Percentiles rank a stretch among this genome's conserved stretches.
phyloP scores from a whole-genome alignment of 495 filamentous ascomycete genomes.

The Letharia columbiana region DNA sequence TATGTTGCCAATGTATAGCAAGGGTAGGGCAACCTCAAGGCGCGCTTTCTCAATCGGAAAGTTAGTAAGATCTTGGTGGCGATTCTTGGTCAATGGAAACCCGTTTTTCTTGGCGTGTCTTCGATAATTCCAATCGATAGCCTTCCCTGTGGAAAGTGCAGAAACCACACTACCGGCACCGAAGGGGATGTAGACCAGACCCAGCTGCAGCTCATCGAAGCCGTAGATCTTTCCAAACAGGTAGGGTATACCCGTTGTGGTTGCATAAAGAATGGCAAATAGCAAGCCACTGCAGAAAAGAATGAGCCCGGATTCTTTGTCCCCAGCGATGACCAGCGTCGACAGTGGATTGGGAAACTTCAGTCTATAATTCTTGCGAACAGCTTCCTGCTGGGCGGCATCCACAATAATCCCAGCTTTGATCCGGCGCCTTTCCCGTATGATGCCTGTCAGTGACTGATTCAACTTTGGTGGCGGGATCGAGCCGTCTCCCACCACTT shows the following conservation, averaged over 20 bases:
- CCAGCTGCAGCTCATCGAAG: constrained; percentile 42
- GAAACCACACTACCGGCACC: constrained; percentile 33
- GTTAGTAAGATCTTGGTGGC: constrained; percentile 27
- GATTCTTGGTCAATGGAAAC: constrained; percentile 17
- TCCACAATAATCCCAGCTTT: constrained; percentile 26
- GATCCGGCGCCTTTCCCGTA: constrained; percentile 28
- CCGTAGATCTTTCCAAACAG: constrained; percentile 50
- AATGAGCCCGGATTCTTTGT: constrained; percentile 56
- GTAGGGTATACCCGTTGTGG: constrained; percentile 42
- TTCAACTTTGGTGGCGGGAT: constrained; percentile 32
- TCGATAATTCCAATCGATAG: constrained; percentile 23
- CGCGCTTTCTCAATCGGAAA: constrained; percentile 46
- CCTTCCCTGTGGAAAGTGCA: constrained; percentile 21
- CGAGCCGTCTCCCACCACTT: constrained; percentile 64
- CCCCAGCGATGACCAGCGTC: constrained; percentile 53
- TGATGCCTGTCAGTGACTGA: constrained; percentile 30
- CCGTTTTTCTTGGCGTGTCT: constrained; percentile 18
- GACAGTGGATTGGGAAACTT: constrained; percentile 62
- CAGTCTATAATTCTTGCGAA: constrained; percentile 43
- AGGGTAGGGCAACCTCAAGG: constrained; percentile 35
- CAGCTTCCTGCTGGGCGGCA: constrained; percentile 13
- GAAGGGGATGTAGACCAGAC: constrained; percentile 46
- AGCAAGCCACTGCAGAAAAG: constrained; percentile 49
- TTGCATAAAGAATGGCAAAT: constrained; percentile 48
- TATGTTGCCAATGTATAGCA: constrained; percentile 31